phyloP scores from a whole-genome alignment of 1,139 yeast genomes.

The Kodamaea derodonti region DNA sequence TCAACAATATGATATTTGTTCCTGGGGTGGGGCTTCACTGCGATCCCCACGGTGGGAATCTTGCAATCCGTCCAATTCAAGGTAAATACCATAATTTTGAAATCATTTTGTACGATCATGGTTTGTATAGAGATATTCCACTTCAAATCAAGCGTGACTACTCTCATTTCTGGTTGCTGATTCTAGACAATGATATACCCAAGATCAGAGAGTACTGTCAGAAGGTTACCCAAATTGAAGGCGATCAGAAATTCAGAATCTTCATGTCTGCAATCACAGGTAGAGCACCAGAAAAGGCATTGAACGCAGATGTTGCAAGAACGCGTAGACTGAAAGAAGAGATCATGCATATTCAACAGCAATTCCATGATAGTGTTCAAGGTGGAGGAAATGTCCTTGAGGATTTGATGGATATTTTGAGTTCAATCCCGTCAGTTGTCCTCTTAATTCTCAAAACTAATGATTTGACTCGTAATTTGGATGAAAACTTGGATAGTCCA shows the following conservation, averaged over 20 bases:
- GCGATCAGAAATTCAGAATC: conserved; percentile 68
- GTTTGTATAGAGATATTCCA: conserved; percentile 83
- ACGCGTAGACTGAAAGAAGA: conserved; percentile 54
- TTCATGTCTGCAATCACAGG: conserved; percentile 96
- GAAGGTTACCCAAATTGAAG: conserved; percentile 76
- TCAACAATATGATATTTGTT: conserved; percentile 92
- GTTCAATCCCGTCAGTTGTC: conserved; percentile 81
- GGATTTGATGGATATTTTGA: conserved; percentile 74
- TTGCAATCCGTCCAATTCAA: conserved; percentile 59
- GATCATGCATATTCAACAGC: conserved; percentile 59
- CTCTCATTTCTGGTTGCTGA: conserved; percentile 89
- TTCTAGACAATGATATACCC: conserved; percentile 64
- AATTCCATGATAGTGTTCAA: conserved; percentile 40
- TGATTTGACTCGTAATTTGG: conserved; percentile 85
- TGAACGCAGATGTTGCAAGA: conserved; percentile 48
- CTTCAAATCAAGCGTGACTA: conserved; percentile 74
- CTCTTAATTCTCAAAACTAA: conserved; percentile 86
- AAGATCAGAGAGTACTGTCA: conserved; percentile 71
- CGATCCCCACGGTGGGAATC: conserved; percentile 97
- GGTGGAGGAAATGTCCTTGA: conserved; percentile 14
- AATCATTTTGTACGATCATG: conserved; percentile 90
- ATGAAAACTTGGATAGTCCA: conserved; percentile 78
- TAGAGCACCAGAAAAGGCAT: conserved; percentile 47
- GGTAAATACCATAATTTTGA: conserved; percentile 73
- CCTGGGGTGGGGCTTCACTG: conserved; percentile 92